Base-by-base conservation (phyloP, 1,139 yeast species). In the Zygosaccharomyces sapae region DNA sequence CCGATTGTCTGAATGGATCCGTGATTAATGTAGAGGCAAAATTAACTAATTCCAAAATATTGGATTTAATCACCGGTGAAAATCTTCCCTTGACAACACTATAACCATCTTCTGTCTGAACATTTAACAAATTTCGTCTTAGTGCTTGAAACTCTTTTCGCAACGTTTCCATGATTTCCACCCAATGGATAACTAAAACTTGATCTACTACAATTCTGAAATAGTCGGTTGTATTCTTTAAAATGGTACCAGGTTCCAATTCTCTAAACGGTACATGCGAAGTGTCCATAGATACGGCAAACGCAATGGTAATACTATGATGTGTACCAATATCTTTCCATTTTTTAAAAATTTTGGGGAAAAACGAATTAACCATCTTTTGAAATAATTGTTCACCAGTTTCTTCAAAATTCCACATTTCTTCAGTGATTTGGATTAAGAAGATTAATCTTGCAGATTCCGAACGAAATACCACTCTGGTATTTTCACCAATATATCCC, bases 321-420 rank as follows among this genome's bases (percentile, higher is more conserved):
- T 90, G 95, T 0, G 96, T 86, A 18, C 85, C 89, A 48, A 82
- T 77, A 34, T 83, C 83, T 54, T 90, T 76, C 97, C 97, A 92
- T 49, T 84, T 77, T 56, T 83, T 83, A 66, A 94, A 89, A 24
- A 92, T 84, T 52, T 83, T 86, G 0, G 99, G 98, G 50, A 94
- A 80, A 48, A 92, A 74, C 19, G 95, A 86, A 64, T 92, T 90
- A 43, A 94, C 88, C 58, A 94, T 79, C 65, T 89, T 89, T 65
- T 90, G 95, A 63, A 90, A 92, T 77, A 88, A 79, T 44, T 90
- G 86, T 61, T 90, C 97, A 0, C 98, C 98, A 56, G 85, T 86
- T 61, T 90, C 97, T 67, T 92, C 97, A 66, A 94, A 94, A 63
- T 90, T 89, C 95, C 97, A 94, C 97, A 92, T 94, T 61, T 94